Conservation (phyloP, 2,329 filamentous ascomycete species). For the Epicoccum nigrum region DNA sequence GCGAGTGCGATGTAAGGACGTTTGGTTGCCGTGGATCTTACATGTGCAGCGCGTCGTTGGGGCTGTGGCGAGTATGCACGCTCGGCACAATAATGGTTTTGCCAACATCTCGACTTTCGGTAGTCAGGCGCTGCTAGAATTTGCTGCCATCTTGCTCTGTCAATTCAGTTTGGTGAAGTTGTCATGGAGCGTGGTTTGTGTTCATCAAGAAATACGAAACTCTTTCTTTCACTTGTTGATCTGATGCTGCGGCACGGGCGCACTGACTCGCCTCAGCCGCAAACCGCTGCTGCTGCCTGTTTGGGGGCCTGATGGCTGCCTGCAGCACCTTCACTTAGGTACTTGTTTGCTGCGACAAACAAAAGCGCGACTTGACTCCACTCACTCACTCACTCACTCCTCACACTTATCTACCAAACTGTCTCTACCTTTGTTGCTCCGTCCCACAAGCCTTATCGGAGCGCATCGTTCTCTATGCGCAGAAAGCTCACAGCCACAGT, state of each 20-base stretch:
- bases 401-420: too few relatives aligned
- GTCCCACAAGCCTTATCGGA: too few relatives aligned
- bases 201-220: too few relatives aligned
- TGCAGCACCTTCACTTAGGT: too few relatives aligned
- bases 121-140: too few relatives aligned
- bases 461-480: background rate
- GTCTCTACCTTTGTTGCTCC: too few relatives aligned
- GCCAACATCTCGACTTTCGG: background rate
- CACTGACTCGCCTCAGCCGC: too few relatives aligned
- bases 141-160: background rate
- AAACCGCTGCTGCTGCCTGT: background rate
- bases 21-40: background rate
- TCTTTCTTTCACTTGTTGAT: background rate
- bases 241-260: background rate
- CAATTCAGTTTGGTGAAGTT: background rate
- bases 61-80: conserved; percentile 7
- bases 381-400: too few relatives aligned
- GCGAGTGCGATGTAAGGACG: conserved; percentile 1
- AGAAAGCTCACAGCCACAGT: background rate
- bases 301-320: background rate
- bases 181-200: too few relatives aligned
- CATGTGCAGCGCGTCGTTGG: conserved; percentile 10
- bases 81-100: background rate
- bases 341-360: background rate
- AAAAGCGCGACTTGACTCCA: too few relatives aligned